Conservation (phyloP, 1,284 basidiomycete genomes). For the Pseudozyma sp. region DNA sequence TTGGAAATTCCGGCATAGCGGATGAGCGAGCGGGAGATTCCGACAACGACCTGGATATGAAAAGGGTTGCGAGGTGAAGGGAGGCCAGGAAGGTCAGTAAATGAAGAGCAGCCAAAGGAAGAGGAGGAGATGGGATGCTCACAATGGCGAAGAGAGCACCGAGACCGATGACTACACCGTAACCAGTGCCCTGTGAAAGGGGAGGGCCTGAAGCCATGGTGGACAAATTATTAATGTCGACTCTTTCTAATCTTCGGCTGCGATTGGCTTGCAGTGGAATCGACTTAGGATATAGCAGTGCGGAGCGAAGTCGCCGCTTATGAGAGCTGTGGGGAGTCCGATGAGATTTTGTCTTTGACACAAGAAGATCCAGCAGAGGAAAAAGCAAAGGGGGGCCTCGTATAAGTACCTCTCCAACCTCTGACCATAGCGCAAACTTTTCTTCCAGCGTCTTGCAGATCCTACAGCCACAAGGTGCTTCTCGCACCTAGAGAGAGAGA, state of each 20-base stretch:
- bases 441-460: not conserved
- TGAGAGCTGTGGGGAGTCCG: too few species aligned
- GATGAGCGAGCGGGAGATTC: conserved; percentile 50
- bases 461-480: too few species aligned
- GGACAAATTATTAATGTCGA: not conserved
- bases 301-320: too few species aligned
- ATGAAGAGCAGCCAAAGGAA: too few species aligned
- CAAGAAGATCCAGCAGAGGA: not conserved
- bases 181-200: conserved; percentile 63
- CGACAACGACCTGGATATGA: conserved; percentile 54
- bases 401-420: not conserved
- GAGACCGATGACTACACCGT: conserved; percentile 66
- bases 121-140: not conserved
- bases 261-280: too few species aligned
- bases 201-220: conserved; percentile 38
- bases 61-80: too few species aligned
- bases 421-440: too few species aligned
- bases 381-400: not conserved
- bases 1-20: conserved; percentile 45
- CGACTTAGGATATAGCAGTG: too few species aligned
- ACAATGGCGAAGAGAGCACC: conserved; percentile 64
- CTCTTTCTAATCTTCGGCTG: too few species aligned
- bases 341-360: not conserved
- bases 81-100: too few species aligned
- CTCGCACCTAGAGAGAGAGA: too few species aligned